Evolutionary conservation across 2,329 filamentous ascomycete species (phyloP).

Genomic region (Salinomyces thailandicus): DNA sequence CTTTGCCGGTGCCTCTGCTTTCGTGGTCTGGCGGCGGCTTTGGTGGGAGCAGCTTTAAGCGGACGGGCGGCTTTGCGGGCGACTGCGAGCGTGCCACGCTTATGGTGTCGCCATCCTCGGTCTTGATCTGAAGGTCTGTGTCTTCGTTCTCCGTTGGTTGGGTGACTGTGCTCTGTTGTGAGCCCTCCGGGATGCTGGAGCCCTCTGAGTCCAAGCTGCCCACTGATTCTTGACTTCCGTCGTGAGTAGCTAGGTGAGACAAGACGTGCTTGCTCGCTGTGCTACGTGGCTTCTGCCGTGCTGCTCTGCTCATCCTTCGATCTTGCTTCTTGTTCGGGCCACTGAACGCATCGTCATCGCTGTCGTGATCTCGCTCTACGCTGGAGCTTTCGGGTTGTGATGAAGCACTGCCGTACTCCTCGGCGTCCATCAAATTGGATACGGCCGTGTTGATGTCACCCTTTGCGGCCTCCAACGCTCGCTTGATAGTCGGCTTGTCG

Average conservation of each 20-base stretch:
- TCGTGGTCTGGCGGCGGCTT: conserved; percentile 17
- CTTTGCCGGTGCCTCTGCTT: conserved; percentile 17
- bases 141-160: conserved; percentile 12
- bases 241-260: conserved; percentile 20
- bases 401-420: conserved; percentile 33
- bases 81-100: conserved; percentile 1
- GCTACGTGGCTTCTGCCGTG: conserved; percentile 22
- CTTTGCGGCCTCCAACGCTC: conserved; percentile 42
- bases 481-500: conserved; percentile 41
- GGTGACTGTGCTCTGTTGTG: conserved; percentile 15
- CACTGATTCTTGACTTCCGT: conserved; percentile 27
- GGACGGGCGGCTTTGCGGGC: conserved; percentile 12
- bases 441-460: conserved; percentile 46
- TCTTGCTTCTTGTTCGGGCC: conserved; percentile 45
- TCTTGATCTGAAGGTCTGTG: conserved; percentile 7
- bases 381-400: conserved; percentile 39
- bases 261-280: conserved; percentile 21
- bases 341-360: conserved; percentile 37
- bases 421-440: conserved; percentile 40
- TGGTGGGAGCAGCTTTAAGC: conserved; percentile 27
- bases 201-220: conserved; percentile 24
- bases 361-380: conserved; percentile 42
- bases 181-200: conserved; percentile 20
- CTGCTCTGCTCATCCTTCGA: conserved; percentile 34
- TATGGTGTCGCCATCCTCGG: conserved; percentile 5